phyloP scores from a whole-genome alignment of 371 early-diverging fungal genomes.

The Ordospora colligata region DNA sequence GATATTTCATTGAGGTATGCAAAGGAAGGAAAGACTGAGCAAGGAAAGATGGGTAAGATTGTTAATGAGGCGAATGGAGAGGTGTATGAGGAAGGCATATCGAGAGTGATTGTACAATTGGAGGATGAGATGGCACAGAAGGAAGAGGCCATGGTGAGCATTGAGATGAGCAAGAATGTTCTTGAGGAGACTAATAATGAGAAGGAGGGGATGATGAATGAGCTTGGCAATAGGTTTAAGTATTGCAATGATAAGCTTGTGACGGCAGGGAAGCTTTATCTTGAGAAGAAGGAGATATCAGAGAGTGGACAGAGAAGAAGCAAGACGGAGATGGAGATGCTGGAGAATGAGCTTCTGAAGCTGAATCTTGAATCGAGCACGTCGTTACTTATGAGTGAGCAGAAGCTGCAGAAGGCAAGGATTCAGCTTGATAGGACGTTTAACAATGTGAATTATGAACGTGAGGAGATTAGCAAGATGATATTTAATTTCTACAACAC shows the following conservation, averaged over 20 bases:
- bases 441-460: slow-evolving; percentile 47
- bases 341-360: slow-evolving; percentile 59
- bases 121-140: slow-evolving; percentile 23
- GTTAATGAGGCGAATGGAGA: slow-evolving; percentile 19
- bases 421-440: slow-evolving; percentile 49
- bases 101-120: slow-evolving; percentile 18
- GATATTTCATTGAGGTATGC: slow-evolving; percentile 29
- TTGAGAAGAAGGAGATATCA: slow-evolving; percentile 61
- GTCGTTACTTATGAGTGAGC: slow-evolving; percentile 56
- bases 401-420: slow-evolving; percentile 48
- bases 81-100: background rate
- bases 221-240: slow-evolving; percentile 21
- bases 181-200: slow-evolving; percentile 40
- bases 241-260: slow-evolving; percentile 32
- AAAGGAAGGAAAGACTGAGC: slow-evolving; percentile 26
- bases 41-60: background rate
- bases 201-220: slow-evolving; percentile 6
- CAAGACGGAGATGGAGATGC: slow-evolving; percentile 56
- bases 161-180: slow-evolving; percentile 1
- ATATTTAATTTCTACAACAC: slow-evolving; percentile 37
- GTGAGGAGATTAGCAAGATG: slow-evolving; percentile 54
- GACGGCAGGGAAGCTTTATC: slow-evolving; percentile 52
- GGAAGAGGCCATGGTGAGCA: slow-evolving; percentile 16
- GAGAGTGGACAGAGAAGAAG: slow-evolving; percentile 53
- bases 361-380: slow-evolving; percentile 54